A percentile compares a stretch with the other conserved stretches of the same genome.
These are phyloP conservation scores for Tetrahymena malaccensis DNA, from an alignment of 73 alveolate species.

Conservation along the genomic window DNA sequence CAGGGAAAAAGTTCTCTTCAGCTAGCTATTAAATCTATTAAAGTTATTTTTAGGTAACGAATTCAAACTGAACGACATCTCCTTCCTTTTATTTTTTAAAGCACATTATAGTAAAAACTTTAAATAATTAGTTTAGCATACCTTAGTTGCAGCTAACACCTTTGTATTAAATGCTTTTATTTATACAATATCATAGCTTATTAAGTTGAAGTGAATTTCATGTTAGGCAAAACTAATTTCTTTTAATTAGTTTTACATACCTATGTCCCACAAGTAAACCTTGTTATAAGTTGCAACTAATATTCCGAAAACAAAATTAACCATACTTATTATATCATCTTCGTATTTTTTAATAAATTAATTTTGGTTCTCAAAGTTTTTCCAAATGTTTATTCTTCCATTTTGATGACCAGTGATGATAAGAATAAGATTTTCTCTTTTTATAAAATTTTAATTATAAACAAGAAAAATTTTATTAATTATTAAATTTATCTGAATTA, in stretches of 20 bases:
- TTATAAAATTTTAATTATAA: background rate
- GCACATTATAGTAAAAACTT: background rate
- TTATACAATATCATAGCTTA: background rate
- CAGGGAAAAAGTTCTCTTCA: background rate
- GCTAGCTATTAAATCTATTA: background rate
- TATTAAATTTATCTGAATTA: background rate
- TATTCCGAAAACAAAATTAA: background rate
- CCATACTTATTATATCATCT: background rate
- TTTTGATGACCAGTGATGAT: constrained; percentile 27
- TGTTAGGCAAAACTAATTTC: background rate
- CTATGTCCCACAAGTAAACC: background rate
- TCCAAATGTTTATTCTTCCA: constrained; percentile 28
- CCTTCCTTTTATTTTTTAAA: background rate
- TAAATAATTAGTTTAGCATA: background rate
- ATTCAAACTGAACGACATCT: background rate
- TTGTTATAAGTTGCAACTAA: background rate
- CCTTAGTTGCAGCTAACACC: background rate
- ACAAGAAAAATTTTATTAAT: background rate
- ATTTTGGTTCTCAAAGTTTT: constrained; percentile 10
- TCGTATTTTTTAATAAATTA: background rate
- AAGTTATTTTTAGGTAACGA: background rate
- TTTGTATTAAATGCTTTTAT: background rate
- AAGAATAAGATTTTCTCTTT: constrained; percentile 11
- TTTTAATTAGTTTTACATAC: background rate
- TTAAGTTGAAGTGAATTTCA: background rate